Conservation (phyloP, 345 rosid genomes). For the Acer yangbiense region DNA sequence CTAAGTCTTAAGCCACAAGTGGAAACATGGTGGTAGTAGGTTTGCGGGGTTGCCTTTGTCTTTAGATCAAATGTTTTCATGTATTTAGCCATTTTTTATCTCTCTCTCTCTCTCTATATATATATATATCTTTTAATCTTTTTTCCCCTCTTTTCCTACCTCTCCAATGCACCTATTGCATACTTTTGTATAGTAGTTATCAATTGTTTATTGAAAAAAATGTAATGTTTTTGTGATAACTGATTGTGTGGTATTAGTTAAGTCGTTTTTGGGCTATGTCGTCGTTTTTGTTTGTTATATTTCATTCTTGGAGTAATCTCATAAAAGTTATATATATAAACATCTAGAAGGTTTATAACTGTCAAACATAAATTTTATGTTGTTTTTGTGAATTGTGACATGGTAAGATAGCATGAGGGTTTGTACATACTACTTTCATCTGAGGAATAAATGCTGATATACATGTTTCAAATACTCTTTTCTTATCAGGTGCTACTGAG, state of each 20-base stretch:
- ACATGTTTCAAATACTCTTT: conserved; percentile 13
- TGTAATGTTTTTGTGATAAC: background rate
- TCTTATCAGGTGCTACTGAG: conserved; percentile 77
- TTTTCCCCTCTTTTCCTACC: background rate
- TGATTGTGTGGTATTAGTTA: background rate
- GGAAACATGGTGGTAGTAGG: background rate
- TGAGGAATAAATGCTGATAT: conserved; percentile 17
- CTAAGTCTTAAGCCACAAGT: too few relatives aligned
- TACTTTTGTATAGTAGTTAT: background rate
- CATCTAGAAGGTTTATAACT: background rate
- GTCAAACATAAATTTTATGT: background rate
- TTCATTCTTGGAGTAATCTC: background rate
- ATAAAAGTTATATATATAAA: too few relatives aligned
- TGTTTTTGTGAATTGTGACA: background rate
- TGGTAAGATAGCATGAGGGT: background rate
- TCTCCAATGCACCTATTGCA: background rate
- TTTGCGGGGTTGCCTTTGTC: background rate
- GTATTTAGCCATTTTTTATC: background rate
- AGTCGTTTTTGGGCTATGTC: background rate
- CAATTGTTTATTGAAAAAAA: background rate
- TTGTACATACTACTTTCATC: background rate
- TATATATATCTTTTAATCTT: too few relatives aligned
- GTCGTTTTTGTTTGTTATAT: background rate
- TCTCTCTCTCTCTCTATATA: too few relatives aligned
- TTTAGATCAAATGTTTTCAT: background rate